A percentile compares a stretch with the other conserved stretches of the same genome.
These are phyloP conservation scores for Hymenotorrendiella dingleyae DNA, from an alignment of 2,329 filamentous ascomycete species.

Conservation along the genomic window DNA sequence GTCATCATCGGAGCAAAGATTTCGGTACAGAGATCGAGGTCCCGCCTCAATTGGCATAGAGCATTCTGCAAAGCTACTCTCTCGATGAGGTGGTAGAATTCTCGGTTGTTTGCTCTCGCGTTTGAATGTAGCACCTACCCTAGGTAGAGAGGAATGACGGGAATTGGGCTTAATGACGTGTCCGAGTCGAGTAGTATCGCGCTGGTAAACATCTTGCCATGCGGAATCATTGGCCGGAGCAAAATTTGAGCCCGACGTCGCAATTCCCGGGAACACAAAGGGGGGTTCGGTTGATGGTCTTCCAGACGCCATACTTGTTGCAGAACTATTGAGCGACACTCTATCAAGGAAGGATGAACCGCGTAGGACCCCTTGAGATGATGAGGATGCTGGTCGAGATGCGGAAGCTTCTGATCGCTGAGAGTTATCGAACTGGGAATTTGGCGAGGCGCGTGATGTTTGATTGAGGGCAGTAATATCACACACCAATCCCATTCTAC, in stretches of 20 bases:
- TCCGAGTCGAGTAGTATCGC: conserved; percentile 8
- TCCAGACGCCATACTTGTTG: conserved; percentile 6
- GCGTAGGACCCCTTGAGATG: neutral
- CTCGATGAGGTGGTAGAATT: conserved; percentile 7
- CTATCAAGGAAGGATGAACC: conserved; percentile 20
- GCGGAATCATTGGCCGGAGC: conserved; percentile 5
- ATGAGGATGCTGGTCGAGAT: neutral
- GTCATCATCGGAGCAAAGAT: conserved; percentile 56
- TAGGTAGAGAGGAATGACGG: conserved; percentile 9
- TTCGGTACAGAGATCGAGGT: conserved; percentile 33
- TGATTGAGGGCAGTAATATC: conserved; percentile 37
- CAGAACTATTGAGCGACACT: conserved; percentile 21
- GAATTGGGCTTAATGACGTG: conserved; percentile 9
- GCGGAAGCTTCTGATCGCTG: neutral
- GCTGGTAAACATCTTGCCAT: conserved; percentile 17
- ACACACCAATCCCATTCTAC: conserved; percentile 55
- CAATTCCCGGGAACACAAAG: conserved; percentile 23
- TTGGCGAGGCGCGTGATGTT: neutral
- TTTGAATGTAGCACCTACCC: conserved; percentile 4
- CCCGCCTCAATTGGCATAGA: conserved; percentile 30
- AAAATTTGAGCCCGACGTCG: conserved; percentile 12
- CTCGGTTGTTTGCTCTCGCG: conserved; percentile 5
- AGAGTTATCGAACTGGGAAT: neutral
- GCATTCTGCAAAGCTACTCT: neutral
- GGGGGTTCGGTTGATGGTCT: conserved; percentile 9